Evolutionary conservation across 805 yeast species (phyloP), one percentile per base, ranked within the genome.

Genomic region (Cyberlindnera mrakii): DNA sequence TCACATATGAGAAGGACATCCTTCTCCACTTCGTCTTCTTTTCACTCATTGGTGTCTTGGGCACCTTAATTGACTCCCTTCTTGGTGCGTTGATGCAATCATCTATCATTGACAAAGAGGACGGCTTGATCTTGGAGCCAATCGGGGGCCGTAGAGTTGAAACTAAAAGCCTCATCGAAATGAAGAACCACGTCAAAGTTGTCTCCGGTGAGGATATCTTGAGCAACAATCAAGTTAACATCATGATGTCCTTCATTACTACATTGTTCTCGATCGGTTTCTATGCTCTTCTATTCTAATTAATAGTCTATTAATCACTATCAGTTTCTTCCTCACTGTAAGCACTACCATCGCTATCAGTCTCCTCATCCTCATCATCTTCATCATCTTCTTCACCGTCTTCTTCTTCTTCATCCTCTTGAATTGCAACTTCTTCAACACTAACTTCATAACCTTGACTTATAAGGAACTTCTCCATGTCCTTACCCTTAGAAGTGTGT

Each of bases 401-500:
- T 1, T 39, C 47, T 2, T 40, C 53, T 3, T 37, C 50, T 20
- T 39, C 51, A 23, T 38, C 51, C 5, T 31, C 43, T 17, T 17
- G 38, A 4, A 41, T 45, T 30, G 55, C n/a, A 9, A 82, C 63
- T 39, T 77, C 78, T 47, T 82, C 88, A 25, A 80, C 65, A 5
- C 60, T 57, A 23, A 84, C 83, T 0, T 66, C 62, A 57, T 83
- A 91, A 0, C 95, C 95, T 39, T 67, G 62, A 1, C 53, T 53
- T 9, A 52, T 55, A 43, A 90, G 75, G 42, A 70, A 77, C 15
- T 59, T 62, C 35, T 64, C 61, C 41, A 85, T 63, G 5, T 62
- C 63, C 0, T 68, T 76, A 3, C 66, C 58, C 49, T 80, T 82
- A 2, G 80, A 66, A 3, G 91, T 84, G 51, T 93, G 89, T 43